These are phyloP conservation scores for Fusarium temperatum DNA, from an alignment of 2,329 filamentous ascomycete genomes.

Conservation along the genomic window DNA sequence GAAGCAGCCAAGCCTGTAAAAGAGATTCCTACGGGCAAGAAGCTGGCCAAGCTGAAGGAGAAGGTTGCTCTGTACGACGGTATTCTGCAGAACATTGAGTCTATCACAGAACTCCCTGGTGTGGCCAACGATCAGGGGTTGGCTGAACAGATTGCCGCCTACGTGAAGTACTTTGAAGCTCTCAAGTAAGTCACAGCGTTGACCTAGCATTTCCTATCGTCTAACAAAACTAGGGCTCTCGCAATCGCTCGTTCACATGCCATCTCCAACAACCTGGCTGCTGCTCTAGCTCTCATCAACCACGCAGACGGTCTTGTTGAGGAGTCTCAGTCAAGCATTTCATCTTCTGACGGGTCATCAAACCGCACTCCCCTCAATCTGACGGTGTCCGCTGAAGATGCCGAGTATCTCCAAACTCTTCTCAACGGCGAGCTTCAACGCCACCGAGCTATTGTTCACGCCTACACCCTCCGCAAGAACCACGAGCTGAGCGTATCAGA, in stretches of 20 bases:
- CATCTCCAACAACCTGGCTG: conserved; percentile 74
- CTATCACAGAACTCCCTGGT: conserved; percentile 87
- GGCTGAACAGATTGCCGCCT: conserved; percentile 79
- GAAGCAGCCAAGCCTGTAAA: conserved; percentile 58
- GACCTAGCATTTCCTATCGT: not conserved
- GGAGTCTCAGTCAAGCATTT: conserved; percentile 60
- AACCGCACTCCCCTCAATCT: conserved; percentile 68
- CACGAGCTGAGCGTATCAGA: conserved; percentile 53
- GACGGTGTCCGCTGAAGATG: conserved; percentile 68
- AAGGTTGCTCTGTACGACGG: conserved; percentile 91
- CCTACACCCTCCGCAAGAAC: conserved; percentile 70
- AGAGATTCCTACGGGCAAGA: conserved; percentile 76
- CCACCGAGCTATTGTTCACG: conserved; percentile 85
- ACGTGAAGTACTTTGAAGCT: conserved; percentile 84
- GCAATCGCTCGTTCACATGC: conserved; percentile 87
- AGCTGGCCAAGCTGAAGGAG: conserved; percentile 83
- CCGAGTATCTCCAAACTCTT: conserved; percentile 66
- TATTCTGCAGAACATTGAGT: conserved; percentile 88
- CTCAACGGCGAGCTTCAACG: conserved; percentile 79
- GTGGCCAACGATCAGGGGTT: conserved; percentile 85
- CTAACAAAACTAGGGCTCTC: conserved; percentile 66
- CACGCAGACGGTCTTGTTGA: conserved; percentile 72
- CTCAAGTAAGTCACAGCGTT: conserved; percentile 70
- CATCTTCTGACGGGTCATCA: conserved; percentile 42
- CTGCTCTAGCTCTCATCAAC: conserved; percentile 85